Base-by-base conservation (phyloP, 495 filamentous ascomycete genomes). In the Podospora sp. region DNA sequence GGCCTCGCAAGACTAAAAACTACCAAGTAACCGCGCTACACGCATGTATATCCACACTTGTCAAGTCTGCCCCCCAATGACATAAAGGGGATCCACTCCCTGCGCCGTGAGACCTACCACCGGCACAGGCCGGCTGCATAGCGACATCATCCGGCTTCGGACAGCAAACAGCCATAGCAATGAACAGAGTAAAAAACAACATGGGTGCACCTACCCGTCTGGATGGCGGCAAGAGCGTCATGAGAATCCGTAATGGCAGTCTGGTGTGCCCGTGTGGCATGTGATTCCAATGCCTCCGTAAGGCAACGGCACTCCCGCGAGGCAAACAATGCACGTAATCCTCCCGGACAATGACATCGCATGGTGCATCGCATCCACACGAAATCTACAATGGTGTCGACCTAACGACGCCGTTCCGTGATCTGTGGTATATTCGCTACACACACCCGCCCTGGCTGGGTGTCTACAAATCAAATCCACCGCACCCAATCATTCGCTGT, bases 371-470 rank as follows among this genome's bases (percentile, higher is more conserved):
- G n/a, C 51, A 55, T 9, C 25, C 27, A 20, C 26, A 16, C n/a
- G 14, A 18, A 22, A 33, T 36, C 26, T 6, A 2, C 5, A 46
- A 12, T 14, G 40, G 12, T 5, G 5, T 36, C 12, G 6, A 36
- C 14, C 6, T 20, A 59, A 2, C 8, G 7, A 18, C 26, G 6
- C 25, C 33, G 6, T n/a, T 7, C 18, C 9, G 25, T 20, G 33
- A 59, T 29, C 6, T 20, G n/a, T 59, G 57, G 57, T 59, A 35
- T 59, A n/a, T 14, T 59, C 57, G 25, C 57, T 29, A 20, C 33
- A 27, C 26, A 29, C 56, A 35, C 40, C 40, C 40, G 16, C 12
- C 8, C 14, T 46, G 5, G 40, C 40, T 46, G 40, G 11, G 16
- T 2, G 40, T 59, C 18, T 20, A 21, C 56, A 59, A 36, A 9